These are phyloP conservation scores for Bipolaris cookei DNA, from an alignment of 2,329 filamentous ascomycete species.

Conservation along the genomic window DNA sequence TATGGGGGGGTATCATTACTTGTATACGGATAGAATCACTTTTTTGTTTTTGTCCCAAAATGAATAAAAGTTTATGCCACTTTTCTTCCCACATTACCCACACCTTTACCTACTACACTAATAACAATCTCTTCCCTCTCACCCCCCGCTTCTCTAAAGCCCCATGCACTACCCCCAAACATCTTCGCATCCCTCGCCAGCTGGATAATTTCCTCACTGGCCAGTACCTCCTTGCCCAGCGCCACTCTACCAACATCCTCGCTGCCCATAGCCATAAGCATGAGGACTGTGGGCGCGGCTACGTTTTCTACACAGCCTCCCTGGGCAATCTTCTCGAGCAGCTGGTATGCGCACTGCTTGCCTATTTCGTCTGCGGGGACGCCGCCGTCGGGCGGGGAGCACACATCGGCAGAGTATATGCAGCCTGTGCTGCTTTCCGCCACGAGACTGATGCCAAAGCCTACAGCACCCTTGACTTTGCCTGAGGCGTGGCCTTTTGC, in stretches of 20 bases:
- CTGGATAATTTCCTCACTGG: conserved; percentile 77
- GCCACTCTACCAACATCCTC: conserved; percentile 91
- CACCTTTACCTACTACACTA: conserved; percentile 88
- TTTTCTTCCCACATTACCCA: conserved; percentile 94
- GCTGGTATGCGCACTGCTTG: conserved; percentile 83
- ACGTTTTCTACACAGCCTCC: conserved; percentile 81
- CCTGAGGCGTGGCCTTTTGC: conserved; percentile 68
- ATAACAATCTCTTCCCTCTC: conserved; percentile 76
- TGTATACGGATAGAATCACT: not conserved
- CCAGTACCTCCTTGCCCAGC: conserved; percentile 80
- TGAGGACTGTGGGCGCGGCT: conserved; percentile 76
- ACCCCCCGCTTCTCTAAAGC: conserved; percentile 65
- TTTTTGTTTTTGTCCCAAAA: not conserved
- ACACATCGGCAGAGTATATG: conserved; percentile 85
- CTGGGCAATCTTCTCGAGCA: conserved; percentile 80
- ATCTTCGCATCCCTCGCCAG: conserved; percentile 82
- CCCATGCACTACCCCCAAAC: conserved; percentile 94
- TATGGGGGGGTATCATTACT: conserved; percentile 27
- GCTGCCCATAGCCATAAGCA: conserved; percentile 96
- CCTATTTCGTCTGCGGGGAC: conserved; percentile 90
- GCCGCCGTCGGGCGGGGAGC: conserved; percentile 76
- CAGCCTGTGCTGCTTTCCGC: conserved; percentile 90
- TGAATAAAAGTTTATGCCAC: conserved; percentile 61
- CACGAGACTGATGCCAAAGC: conserved; percentile 88
- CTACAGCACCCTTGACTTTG: conserved; percentile 73